Evolutionary conservation across 2,329 filamentous ascomycete species (phyloP), one percentile per base, ranked within the genome.

Genomic region (Sarocladium kiliense): DNA sequence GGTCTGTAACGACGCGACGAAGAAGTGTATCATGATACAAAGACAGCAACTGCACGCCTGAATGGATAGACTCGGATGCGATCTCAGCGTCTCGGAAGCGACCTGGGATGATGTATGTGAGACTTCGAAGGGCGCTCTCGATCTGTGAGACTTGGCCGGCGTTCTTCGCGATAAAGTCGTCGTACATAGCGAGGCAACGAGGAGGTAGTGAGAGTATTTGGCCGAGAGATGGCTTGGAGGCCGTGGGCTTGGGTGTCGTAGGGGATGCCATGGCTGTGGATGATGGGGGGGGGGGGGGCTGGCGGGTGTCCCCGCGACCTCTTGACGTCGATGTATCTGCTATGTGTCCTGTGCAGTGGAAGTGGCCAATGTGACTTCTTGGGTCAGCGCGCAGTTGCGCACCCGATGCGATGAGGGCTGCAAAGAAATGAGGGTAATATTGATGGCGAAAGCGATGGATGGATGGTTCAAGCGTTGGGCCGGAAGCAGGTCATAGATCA

Each of bases 31-130:
- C 93, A 79, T 97, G 93, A 71, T 97, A 97, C 55, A 97, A 78
- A 1, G 91, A 92, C 55, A 97, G 84, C 16, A 97, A 81, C 68
- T 96, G 91, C 25, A 97, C 89, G 60, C 87, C 85, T 14, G 90
- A 94, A 70, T 96, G 90, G 51, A 96, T 80, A 45, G 89, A 93
- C 73, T 99, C 94, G 53, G 93, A 96, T 50, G 93, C 91, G 63
- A 97, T 87, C 70, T 97, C 94, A 59, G 93, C 92, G 72, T 97
- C 93, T 63, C 89, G 85, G 65, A 93, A 93, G 54, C 89, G 88
- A 85, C 88, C 92, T 56, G 93, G 94, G 51, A 97, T 94, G 61
- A 99, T 91, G 70, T 99, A 99, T 49, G 93, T 97, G 61, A 99
- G 75, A 26, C 91, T 96, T 37, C 94, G 85, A 66, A 99, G 76